phyloP scores from a whole-genome alignment of 257 asterid species.

The Penstemon davidsonii region DNA sequence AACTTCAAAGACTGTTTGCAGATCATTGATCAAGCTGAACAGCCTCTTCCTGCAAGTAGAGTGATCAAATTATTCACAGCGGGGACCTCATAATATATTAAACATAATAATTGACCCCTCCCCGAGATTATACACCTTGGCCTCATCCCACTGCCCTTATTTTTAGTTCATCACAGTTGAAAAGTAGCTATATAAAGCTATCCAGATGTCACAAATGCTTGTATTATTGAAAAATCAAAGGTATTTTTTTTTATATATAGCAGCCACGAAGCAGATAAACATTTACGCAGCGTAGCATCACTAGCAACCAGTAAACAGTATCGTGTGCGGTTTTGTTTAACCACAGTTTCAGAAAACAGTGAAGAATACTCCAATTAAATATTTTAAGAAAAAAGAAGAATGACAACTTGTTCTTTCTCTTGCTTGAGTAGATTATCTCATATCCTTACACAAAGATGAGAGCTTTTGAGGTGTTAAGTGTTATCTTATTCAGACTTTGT shows the following conservation, averaged over 20 bases:
- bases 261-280: slow-evolving; percentile 17
- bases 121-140: too few species aligned
- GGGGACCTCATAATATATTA: not conserved
- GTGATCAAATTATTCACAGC: slow-evolving; percentile 12
- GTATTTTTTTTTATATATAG: not conserved
- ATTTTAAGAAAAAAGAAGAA: too few species aligned
- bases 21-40: slow-evolving; percentile 84
- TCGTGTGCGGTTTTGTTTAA: too few species aligned
- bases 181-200: not conserved
- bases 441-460: too few species aligned
- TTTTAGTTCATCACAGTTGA: not conserved
- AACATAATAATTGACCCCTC: not conserved
- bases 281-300: not conserved
- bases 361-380: too few species aligned
- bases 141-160: not conserved
- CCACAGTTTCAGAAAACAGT: too few species aligned
- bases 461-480: not conserved
- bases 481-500: too few species aligned
- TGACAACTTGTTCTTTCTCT: too few species aligned
- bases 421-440: too few species aligned
- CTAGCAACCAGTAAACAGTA: not conserved
- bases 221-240: not conserved
- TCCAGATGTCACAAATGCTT: slow-evolving; percentile 14
- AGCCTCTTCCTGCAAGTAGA: slow-evolving; percentile 79
- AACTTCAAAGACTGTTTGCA: slow-evolving; percentile 84